Base-by-base conservation (phyloP, 2,329 filamentous ascomycete species). In the Fusarium miscanthi region DNA sequence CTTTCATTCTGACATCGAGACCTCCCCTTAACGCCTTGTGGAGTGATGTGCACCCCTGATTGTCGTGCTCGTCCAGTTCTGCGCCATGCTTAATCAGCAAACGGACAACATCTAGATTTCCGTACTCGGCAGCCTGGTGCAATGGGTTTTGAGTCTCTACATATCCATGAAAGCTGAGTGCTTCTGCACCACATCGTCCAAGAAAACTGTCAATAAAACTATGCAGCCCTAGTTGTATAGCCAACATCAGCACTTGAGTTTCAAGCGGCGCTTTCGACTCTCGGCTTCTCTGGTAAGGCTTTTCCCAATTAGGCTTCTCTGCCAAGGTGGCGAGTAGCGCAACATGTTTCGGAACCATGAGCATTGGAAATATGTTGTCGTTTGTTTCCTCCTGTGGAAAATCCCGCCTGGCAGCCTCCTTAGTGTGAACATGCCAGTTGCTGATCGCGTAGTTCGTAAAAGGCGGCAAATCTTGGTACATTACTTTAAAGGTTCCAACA, bases 341-440 rank as follows among this genome's bases (percentile, higher is more conserved):
- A 3, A 13, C 10, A 40, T n/a, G 6, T 16, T 13, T 4, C 6
- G 51, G 17, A 8, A n/a, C 9, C 21, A 16, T 43, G 9, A 63
- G 25, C 10, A 31, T 3, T 14, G 54, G 31, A 4, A 25, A 13
- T 10, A 49, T 11, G 1, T 2, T 25, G 3, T 33, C 14, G 9
- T 63, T 60, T 9, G 27, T 23, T 31, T 49, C 17, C 2, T 60
- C 10, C 12, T 49, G 54, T 2, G 17, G 3, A 2, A 42, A n/a
- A 1, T 5, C 21, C 13, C 14, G 23, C 3, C 6, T 14, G 1
- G 6, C 7, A 8, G 60, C 25, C 14, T 19, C 41, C 0, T 13
- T 11, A 2, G 7, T 5, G 11, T 63, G 54, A 3, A 31, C 0
- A 19, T 38, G 21, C 60, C 60, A 63, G 25, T 51, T 61, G 4